phyloP scores from a whole-genome alignment of 2,329 filamentous ascomycete genomes.

The Arthrobotrys sphaeroides region DNA sequence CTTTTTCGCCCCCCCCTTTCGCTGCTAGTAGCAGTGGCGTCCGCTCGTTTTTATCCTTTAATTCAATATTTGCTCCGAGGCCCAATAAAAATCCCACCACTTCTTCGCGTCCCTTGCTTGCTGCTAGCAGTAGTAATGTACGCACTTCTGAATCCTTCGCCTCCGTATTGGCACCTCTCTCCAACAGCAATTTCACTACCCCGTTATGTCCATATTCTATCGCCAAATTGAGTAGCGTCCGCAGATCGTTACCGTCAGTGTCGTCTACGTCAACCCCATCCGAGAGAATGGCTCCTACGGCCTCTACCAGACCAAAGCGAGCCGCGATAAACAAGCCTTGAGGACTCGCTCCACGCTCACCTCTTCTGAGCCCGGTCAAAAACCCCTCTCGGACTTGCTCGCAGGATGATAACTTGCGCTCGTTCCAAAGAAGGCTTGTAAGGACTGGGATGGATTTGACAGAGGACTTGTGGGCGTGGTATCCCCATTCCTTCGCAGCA shows the following conservation, averaged over 20 bases:
- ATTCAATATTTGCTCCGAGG: no score
- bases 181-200: background rate
- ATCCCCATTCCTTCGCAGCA: conserved; percentile 41
- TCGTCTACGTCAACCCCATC: background rate
- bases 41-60: no score
- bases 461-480: conserved; percentile 28
- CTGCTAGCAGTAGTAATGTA: no score
- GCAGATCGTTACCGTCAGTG: background rate
- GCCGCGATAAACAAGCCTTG: background rate
- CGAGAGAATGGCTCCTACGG: background rate
- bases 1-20: no score
- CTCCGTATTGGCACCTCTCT: background rate
- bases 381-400: background rate
- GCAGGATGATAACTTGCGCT: background rate
- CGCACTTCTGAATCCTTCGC: no score
- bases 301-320: background rate
- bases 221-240: background rate
- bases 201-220: background rate
- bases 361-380: background rate
- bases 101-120: no score
- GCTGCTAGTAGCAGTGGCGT: no score
- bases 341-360: background rate
- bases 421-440: background rate
- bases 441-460: background rate
- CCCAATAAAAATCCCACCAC: no score